Evolutionary conservation across 2,329 filamentous ascomycete species (phyloP), one percentile per base, ranked within the genome.

Genomic region (Fusarium neocosmosporiellum): DNA sequence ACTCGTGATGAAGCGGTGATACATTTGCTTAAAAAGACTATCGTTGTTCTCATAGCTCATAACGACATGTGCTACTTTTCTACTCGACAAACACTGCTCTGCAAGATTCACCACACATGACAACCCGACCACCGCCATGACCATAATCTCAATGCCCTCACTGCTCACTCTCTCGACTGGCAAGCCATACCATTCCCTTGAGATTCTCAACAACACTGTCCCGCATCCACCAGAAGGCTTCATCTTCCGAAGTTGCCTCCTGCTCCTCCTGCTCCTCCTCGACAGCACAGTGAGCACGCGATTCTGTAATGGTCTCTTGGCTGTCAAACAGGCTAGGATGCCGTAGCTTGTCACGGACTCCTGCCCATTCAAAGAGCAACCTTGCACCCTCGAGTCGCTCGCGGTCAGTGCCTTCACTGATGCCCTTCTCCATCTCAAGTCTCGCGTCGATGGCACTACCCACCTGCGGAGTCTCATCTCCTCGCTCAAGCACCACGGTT

Each of bases 371-470:
- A 71, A 91, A 90, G 22, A 90, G 76, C 55, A 89, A 71, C 54
- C 82, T 84, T 7, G 88, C 77, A 0, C 87, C 88, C 16, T 89
- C 80, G 24, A 90, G 80, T 9, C 81, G 80, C 64, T 82, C 81
- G 18, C 81, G 73, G 72, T 85, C 84, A 1, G 79, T 83, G 2
- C 81, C 81, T 5, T 84, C 81, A 55, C 85, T 65, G 36, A 86
- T 85, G 24, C 84, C 83, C 58, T 78, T 79, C 73, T 88, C 89
- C 55, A 98, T 85, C 66, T 92, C 88, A 29, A 98, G 83, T 41
- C 92, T 86, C 34, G 91, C 89, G 78, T 98, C 95, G 1, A 97
- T 90, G 0, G 85, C 85, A 9, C 84, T 83, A n/a, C 83, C 82
- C 0, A 84, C 84, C 29, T 86, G 84, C 4, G 84, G 85, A 7